Evolutionary conservation across 352 stramenopile species (phyloP), one percentile per base, ranked within the genome.

Genomic region (Hyaloperonospora brassicae): DNA sequence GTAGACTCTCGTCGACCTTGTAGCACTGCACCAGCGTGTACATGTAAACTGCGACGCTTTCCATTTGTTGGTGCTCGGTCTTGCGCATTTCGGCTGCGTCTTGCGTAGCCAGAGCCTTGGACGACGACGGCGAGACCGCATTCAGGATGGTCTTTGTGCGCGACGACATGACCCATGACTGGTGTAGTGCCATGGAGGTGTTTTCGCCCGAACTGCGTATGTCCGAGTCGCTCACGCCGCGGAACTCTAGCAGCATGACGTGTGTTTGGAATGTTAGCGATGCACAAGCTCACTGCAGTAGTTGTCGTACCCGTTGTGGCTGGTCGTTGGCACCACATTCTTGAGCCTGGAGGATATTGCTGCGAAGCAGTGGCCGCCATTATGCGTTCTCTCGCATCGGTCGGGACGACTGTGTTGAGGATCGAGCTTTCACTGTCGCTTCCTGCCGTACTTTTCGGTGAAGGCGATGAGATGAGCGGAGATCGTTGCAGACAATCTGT

Each of bases 21-120:
- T 75, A 80, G 57, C 70, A 80, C 41, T 76, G 51, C 34, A 80
- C 62, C 47, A 80, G 43, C 4, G 65, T 71, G 51, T 59, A 70
- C 56, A 80, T 66, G 48, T 80, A 79, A 23, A 79, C 64, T 17
- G 67, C 70, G 11, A 72, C 57, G 27, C 67, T 68, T 45, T 75
- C 50, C 48, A 70, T 62, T 52, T 73, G 55, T 47, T 59, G 39
- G 34, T 59, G 54, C 23, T 69, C 71, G 22, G 40, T 50, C 11
- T 57, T 23, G 23, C 25, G 30, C n/a, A 55, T 42, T 57, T 54
- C 17, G 35, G 43, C 30, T 36, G 34, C 3, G 21, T 43, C 51
- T 50, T 67, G 44, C 1, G 23, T 22, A 5, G 38, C 46, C 11
- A 22, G 22, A 35, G 43, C 22, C n/a, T 57, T 74, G n/a, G n/a